Evolutionary conservation across 2,329 filamentous ascomycete genomes (phyloP).

Genomic region (Cordyceps cateniannulata): DNA sequence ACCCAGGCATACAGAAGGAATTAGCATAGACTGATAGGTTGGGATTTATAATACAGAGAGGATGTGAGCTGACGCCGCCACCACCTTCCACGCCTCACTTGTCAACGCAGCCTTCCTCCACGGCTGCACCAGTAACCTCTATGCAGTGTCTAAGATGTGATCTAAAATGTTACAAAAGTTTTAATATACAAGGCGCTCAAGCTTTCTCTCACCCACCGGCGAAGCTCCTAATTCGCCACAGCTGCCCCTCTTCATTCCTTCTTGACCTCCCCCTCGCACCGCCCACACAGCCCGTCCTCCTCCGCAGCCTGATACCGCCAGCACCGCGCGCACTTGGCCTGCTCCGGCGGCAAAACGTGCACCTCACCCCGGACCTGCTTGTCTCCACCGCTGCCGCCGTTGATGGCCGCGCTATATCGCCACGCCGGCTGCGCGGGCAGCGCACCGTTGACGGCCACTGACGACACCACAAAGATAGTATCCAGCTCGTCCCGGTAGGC

Average conservation of each 20-base stretch:
- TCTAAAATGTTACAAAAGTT: neutral
- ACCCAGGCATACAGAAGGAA: neutral
- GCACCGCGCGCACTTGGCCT: conserved; percentile 75
- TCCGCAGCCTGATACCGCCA: conserved; percentile 77
- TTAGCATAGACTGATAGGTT: neutral
- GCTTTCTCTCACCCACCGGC: neutral
- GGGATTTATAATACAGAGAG: neutral
- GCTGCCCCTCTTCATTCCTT: neutral
- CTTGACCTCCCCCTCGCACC: conserved; percentile 63
- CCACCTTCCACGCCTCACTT: neutral
- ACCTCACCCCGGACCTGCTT: conserved; percentile 29
- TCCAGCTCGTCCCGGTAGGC: conserved; percentile 47
- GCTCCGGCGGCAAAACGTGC: conserved; percentile 41
- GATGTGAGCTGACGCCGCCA: neutral
- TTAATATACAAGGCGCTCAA: neutral
- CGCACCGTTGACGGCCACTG: conserved; percentile 42
- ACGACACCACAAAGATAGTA: conserved; percentile 63
- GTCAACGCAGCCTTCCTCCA: neutral
- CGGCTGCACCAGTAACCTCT: neutral
- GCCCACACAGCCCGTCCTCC: conserved; percentile 60
- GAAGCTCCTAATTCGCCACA: neutral
- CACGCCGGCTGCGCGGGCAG: conserved; percentile 28
- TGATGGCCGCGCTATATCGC: conserved; percentile 37
- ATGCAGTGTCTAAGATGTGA: neutral
- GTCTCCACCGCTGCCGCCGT: conserved; percentile 32